phyloP scores from a whole-genome alignment of 2,329 filamentous ascomycete genomes.

The Stagonosporopsis cucurbitacearum region DNA sequence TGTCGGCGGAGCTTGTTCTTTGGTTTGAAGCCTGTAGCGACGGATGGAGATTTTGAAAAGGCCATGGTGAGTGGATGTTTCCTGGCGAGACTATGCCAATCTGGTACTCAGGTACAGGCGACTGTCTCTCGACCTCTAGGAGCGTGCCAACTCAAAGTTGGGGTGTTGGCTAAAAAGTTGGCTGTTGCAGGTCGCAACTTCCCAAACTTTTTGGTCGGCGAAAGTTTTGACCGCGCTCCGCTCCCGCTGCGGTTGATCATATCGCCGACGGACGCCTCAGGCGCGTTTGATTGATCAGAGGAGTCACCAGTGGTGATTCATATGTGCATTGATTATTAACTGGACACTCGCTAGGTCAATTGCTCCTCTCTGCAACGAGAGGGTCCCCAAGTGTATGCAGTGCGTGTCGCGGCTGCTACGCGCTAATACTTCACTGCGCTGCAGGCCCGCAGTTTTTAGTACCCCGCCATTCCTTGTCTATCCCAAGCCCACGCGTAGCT shows the following conservation, averaged over 20 bases:
- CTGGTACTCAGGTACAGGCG: not conserved
- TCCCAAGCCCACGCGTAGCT: slow-evolving; percentile 36
- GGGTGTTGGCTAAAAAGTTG: slow-evolving; percentile 1
- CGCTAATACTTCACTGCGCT: slow-evolving; percentile 40
- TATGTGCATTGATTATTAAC: slow-evolving; percentile 26
- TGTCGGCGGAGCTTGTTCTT: slow-evolving; percentile 83
- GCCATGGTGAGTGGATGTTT: slow-evolving; percentile 51
- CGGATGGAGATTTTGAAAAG: slow-evolving; percentile 55
- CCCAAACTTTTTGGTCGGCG: slow-evolving; percentile 26
- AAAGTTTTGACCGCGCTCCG: slow-evolving; percentile 1
- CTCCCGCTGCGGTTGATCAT: slow-evolving; percentile 10
- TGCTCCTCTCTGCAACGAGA: slow-evolving; percentile 33
- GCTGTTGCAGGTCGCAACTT: not conserved
- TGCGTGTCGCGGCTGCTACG: slow-evolving; percentile 49
- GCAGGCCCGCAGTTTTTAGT: slow-evolving; percentile 37
- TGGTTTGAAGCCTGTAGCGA: slow-evolving; percentile 61
- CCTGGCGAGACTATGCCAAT: not conserved
- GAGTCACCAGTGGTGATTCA: slow-evolving; percentile 13
- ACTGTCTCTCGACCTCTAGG: not conserved
- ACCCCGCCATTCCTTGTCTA: slow-evolving; percentile 41
- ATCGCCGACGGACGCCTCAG: not conserved
- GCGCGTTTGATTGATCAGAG: not conserved
- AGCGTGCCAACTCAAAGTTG: not conserved
- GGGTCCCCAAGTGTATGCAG: slow-evolving; percentile 47
- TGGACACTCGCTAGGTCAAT: slow-evolving; percentile 20